Percentiles rank a stretch among this genome's conserved stretches.
Conservation (phyloP, 208 protist species). For the Leptomonas pyrrhocoris region DNA sequence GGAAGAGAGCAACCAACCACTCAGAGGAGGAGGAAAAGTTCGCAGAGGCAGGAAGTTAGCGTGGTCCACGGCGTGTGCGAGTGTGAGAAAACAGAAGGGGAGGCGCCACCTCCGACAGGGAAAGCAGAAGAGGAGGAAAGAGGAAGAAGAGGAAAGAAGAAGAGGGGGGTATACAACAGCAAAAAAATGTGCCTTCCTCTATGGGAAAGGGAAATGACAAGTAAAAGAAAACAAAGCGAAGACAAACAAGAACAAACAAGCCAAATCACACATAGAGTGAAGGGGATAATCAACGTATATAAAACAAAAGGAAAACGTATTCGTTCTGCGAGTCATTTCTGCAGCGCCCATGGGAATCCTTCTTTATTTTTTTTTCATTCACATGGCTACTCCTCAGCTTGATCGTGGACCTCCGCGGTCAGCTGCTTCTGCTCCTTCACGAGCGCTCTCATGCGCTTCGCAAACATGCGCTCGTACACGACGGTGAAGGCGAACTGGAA, state of each 20-base stretch:
- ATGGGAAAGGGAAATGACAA: not conserved
- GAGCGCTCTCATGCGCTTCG: constrained; percentile 26
- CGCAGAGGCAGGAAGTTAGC: no score
- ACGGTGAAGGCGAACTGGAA: constrained; percentile 35
- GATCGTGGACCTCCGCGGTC: not conserved
- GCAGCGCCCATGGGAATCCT: no score
- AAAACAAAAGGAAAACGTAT: no score
- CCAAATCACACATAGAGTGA: no score
- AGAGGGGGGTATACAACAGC: not conserved
- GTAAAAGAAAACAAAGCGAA: not conserved
- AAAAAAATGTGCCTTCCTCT: not conserved
- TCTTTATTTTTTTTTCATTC: no score
- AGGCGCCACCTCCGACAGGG: no score
- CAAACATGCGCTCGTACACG: constrained; percentile 24
- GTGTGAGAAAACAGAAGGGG: no score
- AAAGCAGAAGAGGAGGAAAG: not conserved
- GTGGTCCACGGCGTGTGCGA: no score
- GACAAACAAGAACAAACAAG: not conserved
- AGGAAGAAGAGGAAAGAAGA: not conserved
- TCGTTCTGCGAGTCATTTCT: no score
- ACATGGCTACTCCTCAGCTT: constrained; percentile 22
- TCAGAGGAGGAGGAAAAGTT: no score
- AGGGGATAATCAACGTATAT: no score
- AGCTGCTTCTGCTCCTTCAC: constrained; percentile 35
- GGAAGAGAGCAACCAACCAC: no score